These are phyloP conservation scores for Cornus suecica DNA, from an alignment of 148 eudicot species.

Conservation along the genomic window DNA sequence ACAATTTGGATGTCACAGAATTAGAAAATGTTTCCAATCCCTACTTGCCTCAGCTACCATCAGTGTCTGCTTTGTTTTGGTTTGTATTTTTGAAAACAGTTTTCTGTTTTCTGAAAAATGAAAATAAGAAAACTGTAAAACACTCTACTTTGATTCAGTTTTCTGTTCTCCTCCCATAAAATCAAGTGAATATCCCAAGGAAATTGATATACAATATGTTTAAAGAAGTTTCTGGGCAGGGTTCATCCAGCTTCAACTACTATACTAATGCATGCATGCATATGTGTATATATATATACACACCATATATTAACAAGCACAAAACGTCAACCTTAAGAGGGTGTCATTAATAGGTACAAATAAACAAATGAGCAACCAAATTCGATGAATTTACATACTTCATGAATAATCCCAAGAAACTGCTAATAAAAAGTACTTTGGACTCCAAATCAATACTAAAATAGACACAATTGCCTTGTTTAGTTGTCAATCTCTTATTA, in stretches of 20 bases:
- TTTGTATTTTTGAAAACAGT: too few relatives aligned
- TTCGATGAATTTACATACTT: not conserved
- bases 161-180: too few relatives aligned
- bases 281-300: not conserved
- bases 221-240: not conserved
- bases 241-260: not conserved
- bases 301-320: not conserved
- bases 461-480: not conserved
- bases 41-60: too few relatives aligned
- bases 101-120: too few relatives aligned
- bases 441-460: not conserved
- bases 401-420: not conserved
- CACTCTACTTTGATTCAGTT: too few relatives aligned
- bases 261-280: not conserved
- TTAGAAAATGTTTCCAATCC: too few relatives aligned
- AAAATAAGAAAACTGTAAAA: too few relatives aligned
- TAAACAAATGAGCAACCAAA: conserved; percentile 16
- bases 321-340: conserved; percentile 8
- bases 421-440: not conserved
- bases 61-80: too few relatives aligned
- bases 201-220: too few relatives aligned
- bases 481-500: not conserved
- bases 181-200: too few relatives aligned
- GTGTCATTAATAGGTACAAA: not conserved
- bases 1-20: too few relatives aligned